These are phyloP conservation scores for Fabrea salina DNA, from an alignment of 169 alveolate genomes.

Conservation along the genomic window DNA sequence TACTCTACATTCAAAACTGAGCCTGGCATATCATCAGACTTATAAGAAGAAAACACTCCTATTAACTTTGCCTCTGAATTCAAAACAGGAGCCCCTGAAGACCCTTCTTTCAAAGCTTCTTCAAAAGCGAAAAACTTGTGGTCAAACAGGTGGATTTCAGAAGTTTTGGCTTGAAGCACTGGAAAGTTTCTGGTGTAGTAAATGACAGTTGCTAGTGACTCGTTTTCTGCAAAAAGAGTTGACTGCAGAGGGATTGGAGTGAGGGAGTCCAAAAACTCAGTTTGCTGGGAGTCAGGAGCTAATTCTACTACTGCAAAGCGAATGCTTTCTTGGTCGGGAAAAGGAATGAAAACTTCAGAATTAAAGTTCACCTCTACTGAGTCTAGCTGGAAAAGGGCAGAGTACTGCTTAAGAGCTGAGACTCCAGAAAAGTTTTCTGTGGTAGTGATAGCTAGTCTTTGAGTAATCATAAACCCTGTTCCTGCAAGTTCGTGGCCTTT, in stretches of 20 bases:
- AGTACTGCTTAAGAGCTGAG: neutral
- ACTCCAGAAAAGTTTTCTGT: neutral
- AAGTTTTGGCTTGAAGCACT: neutral
- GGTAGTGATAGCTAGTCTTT: neutral
- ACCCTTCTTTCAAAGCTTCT: neutral
- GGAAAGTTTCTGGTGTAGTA: neutral
- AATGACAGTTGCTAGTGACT: neutral
- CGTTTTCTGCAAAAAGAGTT: neutral
- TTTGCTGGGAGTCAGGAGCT: neutral
- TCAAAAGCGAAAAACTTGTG: neutral
- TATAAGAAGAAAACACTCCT: neutral
- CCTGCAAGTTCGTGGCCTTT: neutral
- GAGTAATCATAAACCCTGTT: neutral
- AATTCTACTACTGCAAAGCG: neutral
- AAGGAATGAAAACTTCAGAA: neutral
- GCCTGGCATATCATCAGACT: neutral
- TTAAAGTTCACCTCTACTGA: neutral
- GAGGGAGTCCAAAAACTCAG: neutral
- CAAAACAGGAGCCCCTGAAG: neutral
- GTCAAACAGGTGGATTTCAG: neutral
- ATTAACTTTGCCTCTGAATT: neutral
- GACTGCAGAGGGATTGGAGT: neutral
- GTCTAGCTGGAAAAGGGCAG: neutral
- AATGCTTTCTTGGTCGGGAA: neutral
- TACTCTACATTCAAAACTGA: neutral